A percentile compares a stretch with the other conserved stretches of the same genome.
These are phyloP conservation scores for Sutorius eximius DNA, from an alignment of 1,284 basidiomycete genomes.

Conservation along the genomic window DNA sequence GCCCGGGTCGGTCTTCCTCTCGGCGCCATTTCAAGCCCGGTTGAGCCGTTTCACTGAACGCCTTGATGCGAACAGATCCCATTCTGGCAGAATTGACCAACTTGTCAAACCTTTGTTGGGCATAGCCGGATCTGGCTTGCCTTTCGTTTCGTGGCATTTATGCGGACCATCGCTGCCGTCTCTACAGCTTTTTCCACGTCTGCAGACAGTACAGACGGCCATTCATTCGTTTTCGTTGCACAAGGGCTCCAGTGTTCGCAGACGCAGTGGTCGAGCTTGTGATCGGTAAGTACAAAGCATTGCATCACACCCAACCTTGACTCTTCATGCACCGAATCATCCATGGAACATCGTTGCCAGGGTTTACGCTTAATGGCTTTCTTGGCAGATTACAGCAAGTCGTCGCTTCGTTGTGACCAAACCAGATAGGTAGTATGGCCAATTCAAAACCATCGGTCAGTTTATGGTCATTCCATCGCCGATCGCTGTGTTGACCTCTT, in stretches of 20 bases:
- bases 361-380: not conserved
- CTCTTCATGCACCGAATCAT: not conserved
- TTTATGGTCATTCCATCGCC: conserved; percentile 26
- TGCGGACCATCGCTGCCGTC: conserved; percentile 13
- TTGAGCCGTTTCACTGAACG: not conserved
- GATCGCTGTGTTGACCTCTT: conserved; percentile 6
- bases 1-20: conserved; percentile 1
- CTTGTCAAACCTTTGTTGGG: not conserved
- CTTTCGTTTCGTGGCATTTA: conserved; percentile 20
- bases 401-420: not conserved
- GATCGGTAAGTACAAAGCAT: not conserved
- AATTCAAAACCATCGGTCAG: not conserved
- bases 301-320: not conserved
- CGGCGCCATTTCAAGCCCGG: conserved; percentile 2
- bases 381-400: conserved; percentile 9
- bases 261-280: not conserved
- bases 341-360: not conserved
- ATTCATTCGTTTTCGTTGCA: not conserved
- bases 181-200: not conserved
- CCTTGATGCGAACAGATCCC: not conserved
- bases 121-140: not conserved
- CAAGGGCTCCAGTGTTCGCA: not conserved
- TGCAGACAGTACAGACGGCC: not conserved
- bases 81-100: not conserved
- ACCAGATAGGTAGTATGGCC: not conserved